Base-by-base conservation (phyloP, 352 stramenopile species). In the Phytophthora sp. region DNA sequence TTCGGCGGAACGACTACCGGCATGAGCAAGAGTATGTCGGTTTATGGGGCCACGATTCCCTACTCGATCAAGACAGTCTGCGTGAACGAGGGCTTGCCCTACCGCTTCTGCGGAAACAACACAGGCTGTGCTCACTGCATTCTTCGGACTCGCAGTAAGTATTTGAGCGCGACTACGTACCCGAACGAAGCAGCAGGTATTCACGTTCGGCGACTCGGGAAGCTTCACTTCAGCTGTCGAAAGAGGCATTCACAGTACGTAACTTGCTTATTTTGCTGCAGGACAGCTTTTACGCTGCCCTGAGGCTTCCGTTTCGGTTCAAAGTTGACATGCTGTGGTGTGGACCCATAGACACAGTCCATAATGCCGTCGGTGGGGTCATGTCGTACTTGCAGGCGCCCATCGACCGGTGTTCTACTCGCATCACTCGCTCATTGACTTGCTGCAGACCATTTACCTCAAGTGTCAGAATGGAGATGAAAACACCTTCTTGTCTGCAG, bases 371-470 rank as follows among this genome's bases (percentile, higher is more conserved):
- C 9, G 69, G 69, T n/a, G 75, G 62, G 2, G 43, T 69, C 0
- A 87, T 89, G 77, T 54, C 39, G 21, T 77, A 71, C 15, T 65
- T 80, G 15, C 56, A 79, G 45, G 73, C 78, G 5, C 78, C 81
- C 0, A 15, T 72, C 0, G 81, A 87, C 81, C 81, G 2, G 30
- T 90, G 9, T 88, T 90, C 56, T 84, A 64, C 37, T 71, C 76
- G 2, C 78, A 88, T 18, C 76, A 88, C 53, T 56, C 69, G 10
- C 44, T 67, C 10, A 44, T 88, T 9, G 81, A 91, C 35, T 34
- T 77, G 38, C 65, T 87, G 0, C 67, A 79, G 24, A 71, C 57
- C 11, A 78, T 87, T 59, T 87, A 85, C 63, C 68, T 85, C 62
- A 84, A 84, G 32, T 91, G 82, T 31, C 72, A 76, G 38, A 52